Evolutionary conservation across 1,139 yeast species (phyloP).

Genomic region (Debaryomyces sp.): DNA sequence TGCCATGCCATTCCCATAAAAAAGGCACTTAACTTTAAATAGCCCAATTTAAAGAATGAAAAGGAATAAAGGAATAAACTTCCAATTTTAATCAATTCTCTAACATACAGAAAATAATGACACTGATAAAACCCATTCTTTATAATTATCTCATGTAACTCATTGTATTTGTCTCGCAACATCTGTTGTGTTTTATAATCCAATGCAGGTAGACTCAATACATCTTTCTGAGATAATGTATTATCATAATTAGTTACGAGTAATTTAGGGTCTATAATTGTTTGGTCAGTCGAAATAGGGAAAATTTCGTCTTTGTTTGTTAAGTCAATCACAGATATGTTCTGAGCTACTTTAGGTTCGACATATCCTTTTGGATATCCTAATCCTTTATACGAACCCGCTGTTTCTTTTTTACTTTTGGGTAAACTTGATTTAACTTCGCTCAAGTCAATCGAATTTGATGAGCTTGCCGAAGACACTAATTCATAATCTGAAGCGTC

Average conservation of each 20-base stretch:
- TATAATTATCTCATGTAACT: constrained; percentile 58
- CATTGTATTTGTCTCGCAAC: constrained; percentile 60
- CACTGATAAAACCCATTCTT: constrained; percentile 69
- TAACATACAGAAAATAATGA: constrained; percentile 67
- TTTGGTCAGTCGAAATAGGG: constrained; percentile 34
- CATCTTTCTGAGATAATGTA: constrained; percentile 53
- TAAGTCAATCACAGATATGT: constrained; percentile 34
- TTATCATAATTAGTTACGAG: constrained; percentile 63
- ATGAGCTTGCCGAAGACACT: constrained; percentile 17
- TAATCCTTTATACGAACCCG: constrained; percentile 14
- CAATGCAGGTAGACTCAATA: constrained; percentile 59
- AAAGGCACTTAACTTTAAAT: constrained; percentile 61
- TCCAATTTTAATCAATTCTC: constrained; percentile 65
- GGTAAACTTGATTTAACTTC: neutral
- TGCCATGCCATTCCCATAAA: constrained; percentile 84
- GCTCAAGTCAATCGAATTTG: constrained; percentile 6
- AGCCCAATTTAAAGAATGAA: constrained; percentile 48
- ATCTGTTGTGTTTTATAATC: constrained; percentile 67
- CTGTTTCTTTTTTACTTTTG: constrained; percentile 7
- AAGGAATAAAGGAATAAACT: constrained; percentile 55
- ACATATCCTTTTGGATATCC: constrained; percentile 47
- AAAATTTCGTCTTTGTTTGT: constrained; percentile 39
- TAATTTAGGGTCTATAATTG: constrained; percentile 57
- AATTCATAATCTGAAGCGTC: constrained; percentile 18
- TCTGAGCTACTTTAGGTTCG: constrained; percentile 54